These are phyloP conservation scores for Hordeum pubiflorum DNA, from an alignment of 202 grass and related monocot species.

Conservation along the genomic window DNA sequence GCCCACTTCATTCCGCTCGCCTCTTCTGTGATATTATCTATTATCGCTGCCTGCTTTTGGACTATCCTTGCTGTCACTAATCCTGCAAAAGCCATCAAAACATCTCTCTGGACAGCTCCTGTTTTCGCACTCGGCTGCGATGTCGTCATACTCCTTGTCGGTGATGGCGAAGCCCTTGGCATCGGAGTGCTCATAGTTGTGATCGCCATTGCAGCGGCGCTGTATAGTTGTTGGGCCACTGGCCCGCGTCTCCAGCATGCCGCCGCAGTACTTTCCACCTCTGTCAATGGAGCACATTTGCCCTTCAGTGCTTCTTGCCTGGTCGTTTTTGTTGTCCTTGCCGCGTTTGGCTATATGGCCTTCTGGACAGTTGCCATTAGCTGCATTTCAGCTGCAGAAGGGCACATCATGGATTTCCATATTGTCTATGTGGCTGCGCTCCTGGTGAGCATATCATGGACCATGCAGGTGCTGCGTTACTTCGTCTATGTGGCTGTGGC, in stretches of 20 bases:
- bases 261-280: conserved; percentile 48
- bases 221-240: conserved; percentile 84
- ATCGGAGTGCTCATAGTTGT: conserved; percentile 47
- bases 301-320: conserved; percentile 30
- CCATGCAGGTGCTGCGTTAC: conserved; percentile 81
- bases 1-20: conserved; percentile 59
- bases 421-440: conserved; percentile 49
- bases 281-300: conserved; percentile 39
- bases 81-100: conserved; percentile 61
- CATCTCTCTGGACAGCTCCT: conserved; percentile 65
- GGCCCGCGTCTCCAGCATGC: conserved; percentile 62
- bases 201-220: conserved; percentile 40
- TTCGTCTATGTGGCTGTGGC: conserved; percentile 57
- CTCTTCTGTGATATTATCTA: conserved; percentile 57
- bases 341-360: conserved; percentile 44
- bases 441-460: conserved; percentile 79
- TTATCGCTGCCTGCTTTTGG: conserved; percentile 49
- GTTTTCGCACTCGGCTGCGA: conserved; percentile 41
- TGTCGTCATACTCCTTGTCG: conserved; percentile 61
- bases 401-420: conserved; percentile 41
- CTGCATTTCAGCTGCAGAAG: conserved; percentile 50
- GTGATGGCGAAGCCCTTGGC: conserved; percentile 47
- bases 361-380: conserved; percentile 80
- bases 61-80: conserved; percentile 48
- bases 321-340: conserved; percentile 32